Evolutionary conservation across 2,329 filamentous ascomycete species (phyloP), one percentile per base, ranked within the genome.

Genomic region (Aureobasidium sp.): DNA sequence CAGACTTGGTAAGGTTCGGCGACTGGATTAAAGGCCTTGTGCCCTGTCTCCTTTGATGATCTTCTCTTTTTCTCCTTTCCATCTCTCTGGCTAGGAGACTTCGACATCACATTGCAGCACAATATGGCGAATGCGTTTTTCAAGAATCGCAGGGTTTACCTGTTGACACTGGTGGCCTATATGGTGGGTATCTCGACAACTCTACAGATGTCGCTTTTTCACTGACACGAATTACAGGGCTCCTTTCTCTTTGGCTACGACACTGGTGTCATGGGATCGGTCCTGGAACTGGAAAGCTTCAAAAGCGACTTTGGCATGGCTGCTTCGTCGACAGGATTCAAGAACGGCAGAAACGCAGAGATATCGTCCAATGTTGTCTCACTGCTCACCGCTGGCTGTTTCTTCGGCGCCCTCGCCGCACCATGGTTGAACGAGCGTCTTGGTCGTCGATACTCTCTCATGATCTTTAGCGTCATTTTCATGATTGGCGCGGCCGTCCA

Each of bases 291-390:
- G 76, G 73, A 78, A 17, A 76, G 78, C 12, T 87, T 87, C 66
- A 79, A 83, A 70, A 69, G 73, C 22, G 53, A 58, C 42, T 63
- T 66, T 42, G 60, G 63, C 39, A 70, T 62, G 36, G 39, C 55
- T 2, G 25, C 57, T 57, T 82, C 81, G 0, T 81, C 81, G 66
- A 85, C 83, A 64, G 77, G 79, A 0, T 75, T 86, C 25, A 69
- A 75, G 2, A 68, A 76, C 37, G 63, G 63, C 6, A 72, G 73
- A 41, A 73, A 77, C 7, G 80, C 74, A 4, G 72, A 76, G 39
- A 80, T 87, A 58, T 82, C 82, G 45, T 83, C 86, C 64, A 88
- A 87, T 68, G 85, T 90, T 62, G 87, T 88, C 34, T 87, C 85
- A 22, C 85, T 84, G 0, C 80, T 89, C 14, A 86, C 88, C 71